Conservation (phyloP, 139 green algal genomes). For the Trebouxia sp. region DNA sequence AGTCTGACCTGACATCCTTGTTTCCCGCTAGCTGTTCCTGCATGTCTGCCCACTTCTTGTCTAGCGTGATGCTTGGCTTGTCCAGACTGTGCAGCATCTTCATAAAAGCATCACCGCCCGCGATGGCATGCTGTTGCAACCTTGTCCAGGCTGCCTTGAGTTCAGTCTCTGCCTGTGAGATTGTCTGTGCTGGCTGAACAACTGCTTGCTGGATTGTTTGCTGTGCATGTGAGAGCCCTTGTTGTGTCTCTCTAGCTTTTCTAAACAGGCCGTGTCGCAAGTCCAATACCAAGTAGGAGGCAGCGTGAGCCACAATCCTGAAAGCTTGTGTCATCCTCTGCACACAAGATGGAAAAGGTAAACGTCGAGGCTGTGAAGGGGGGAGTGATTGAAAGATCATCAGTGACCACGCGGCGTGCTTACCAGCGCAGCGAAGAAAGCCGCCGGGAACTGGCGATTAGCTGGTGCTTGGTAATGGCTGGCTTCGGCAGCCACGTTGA, state of each 20-base stretch:
- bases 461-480: not conserved
- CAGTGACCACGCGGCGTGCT: not conserved
- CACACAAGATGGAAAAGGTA: not conserved
- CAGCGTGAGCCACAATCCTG: not conserved
- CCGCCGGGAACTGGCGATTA: no score
- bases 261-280: not conserved
- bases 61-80: conserved; percentile 21
- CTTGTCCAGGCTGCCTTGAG: not conserved
- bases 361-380: not conserved
- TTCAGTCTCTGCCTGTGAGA: conserved; percentile 12
- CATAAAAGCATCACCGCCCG: conserved; percentile 12
- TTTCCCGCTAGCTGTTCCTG: conserved; percentile 17
- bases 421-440: conserved; percentile 1
- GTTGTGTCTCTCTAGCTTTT: not conserved
- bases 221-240: conserved; percentile 6
- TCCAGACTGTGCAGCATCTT: conserved; percentile 22
- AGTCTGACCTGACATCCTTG: conserved; percentile 11
- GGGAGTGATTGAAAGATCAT: not conserved
- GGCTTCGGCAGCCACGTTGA: not conserved
- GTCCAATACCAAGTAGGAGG: not conserved
- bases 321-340: conserved; percentile 10
- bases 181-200: conserved; percentile 1
- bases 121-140: conserved; percentile 3
- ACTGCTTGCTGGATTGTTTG: conserved; percentile 14
- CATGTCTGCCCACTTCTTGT: conserved; percentile 15